Evolutionary conservation across 176 grass and related monocot species (phyloP), one percentile per base, ranked within the genome.

Genomic region (Zoysia japonica): DNA sequence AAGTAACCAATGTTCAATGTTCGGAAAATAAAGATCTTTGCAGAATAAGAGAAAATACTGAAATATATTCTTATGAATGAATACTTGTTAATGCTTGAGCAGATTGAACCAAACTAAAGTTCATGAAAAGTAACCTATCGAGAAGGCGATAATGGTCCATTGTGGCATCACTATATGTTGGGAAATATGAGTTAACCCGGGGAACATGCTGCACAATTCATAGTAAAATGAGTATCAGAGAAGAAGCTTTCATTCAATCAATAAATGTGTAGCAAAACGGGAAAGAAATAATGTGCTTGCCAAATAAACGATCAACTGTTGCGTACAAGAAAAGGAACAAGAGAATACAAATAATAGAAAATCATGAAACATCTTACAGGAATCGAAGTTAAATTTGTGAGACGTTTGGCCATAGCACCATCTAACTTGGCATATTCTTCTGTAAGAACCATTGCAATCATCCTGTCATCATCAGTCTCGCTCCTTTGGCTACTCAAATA

Each of bases 341-440:
- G 37, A 61, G 11, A 43, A 55, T 68, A 84, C n/a, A 75, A 61
- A 68, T 61, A 54, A 81, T 5, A 70, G 19, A 67, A 75, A 53
- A 62, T n/a, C 14, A 6, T 72, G 42, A 55, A 59, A 78, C 47
- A 76, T 70, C 82, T 89, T 89, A 99, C 96, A 86, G 96, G 96
- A 59, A 95, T 87, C 5, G 96, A 95, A 48, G 92, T 91, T 75
- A 99, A 78, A 80, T 83, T 91, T 8, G 92, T 73, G 65, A 99
- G 92, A 20, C 96, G 96, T 75, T 90, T 99, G 69, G 96, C 88
- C 87, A 95, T 84, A 47, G 88, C 90, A 80, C 89, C 90, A 93
- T 99, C 92, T 83, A 99, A 79, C 78, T 87, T 91, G 15, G 92
- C 84, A 74, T 93, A 99, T 85, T 99, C 96, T 91, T 99, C 92